These are phyloP conservation scores for Fusarium heterosporum DNA, from an alignment of 2,329 filamentous ascomycete species.

Conservation along the genomic window DNA sequence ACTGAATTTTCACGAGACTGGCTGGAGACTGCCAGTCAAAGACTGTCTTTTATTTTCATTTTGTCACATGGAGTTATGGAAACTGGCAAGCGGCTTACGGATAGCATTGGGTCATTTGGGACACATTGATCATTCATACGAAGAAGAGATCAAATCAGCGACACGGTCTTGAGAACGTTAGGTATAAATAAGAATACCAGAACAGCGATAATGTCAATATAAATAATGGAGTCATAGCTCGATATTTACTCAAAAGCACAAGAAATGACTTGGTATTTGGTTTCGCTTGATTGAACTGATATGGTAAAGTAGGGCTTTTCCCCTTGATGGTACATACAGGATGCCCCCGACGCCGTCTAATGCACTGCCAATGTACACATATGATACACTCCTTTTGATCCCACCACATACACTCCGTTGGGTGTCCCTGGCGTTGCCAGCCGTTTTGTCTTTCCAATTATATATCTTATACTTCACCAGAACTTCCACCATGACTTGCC, in stretches of 20 bases:
- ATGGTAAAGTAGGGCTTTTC: constrained; percentile 49
- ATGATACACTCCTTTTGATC: constrained; percentile 54
- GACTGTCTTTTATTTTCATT: constrained; percentile 18
- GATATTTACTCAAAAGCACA: background rate
- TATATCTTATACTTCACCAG: constrained; percentile 46
- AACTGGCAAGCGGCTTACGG: constrained; percentile 27
- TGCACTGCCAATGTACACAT: constrained; percentile 59
- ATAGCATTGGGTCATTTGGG: constrained; percentile 30
- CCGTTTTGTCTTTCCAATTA: constrained; percentile 37
- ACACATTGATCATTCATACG: constrained; percentile 10
- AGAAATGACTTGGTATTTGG: background rate
- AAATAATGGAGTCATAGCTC: constrained; percentile 21
- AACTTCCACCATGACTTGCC: constrained; percentile 67
- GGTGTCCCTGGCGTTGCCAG: constrained; percentile 16
- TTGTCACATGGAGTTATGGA: constrained; percentile 29
- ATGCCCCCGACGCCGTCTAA: constrained; percentile 58
- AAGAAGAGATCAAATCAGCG: constrained; percentile 25
- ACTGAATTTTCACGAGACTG: background rate
- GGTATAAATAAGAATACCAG: constrained; percentile 32
- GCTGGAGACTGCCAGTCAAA: constrained; percentile 12
- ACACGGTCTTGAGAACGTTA: constrained; percentile 24
- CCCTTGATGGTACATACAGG: constrained; percentile 51
- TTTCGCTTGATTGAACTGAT: constrained; percentile 46
- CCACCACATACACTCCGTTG: constrained; percentile 37
- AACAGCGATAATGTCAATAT: constrained; percentile 32